Conservation (phyloP, 2,329 filamentous ascomycete genomes). For the Exutisphaerella laricina region DNA sequence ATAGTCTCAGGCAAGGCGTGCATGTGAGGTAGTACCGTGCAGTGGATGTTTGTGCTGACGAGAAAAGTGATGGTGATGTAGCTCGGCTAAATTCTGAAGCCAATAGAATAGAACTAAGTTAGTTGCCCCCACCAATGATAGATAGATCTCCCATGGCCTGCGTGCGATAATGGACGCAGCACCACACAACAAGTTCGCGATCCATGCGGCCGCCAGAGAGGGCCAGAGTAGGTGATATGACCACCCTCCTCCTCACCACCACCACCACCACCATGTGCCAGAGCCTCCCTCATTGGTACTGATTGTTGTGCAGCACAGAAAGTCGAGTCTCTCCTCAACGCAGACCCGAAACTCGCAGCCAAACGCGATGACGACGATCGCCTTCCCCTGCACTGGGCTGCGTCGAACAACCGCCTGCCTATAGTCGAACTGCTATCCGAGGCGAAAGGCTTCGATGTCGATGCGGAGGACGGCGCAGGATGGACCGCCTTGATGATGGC, state of each 20-base stretch:
- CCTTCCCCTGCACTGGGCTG: conserved; percentile 89
- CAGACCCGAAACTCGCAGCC: conserved; percentile 70
- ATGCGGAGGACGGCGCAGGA: conserved; percentile 72
- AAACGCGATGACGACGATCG: conserved; percentile 80
- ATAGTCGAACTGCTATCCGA: conserved; percentile 70
- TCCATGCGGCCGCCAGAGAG: conserved; percentile 82
- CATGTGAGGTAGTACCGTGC: too few species aligned
- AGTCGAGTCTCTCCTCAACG: conserved; percentile 69
- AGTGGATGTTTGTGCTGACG: too few species aligned
- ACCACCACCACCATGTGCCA: too few species aligned
- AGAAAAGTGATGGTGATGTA: too few species aligned
- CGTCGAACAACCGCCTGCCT: conserved; percentile 70
- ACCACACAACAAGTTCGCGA: conserved; percentile 61
- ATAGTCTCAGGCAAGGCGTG: too few species aligned
- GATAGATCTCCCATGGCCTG: too few species aligned
- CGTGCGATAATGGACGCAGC: too few species aligned
- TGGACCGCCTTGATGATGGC: conserved; percentile 86
- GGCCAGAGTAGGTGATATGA: conserved; percentile 60
- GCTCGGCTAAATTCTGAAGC: too few species aligned
- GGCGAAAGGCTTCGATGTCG: conserved; percentile 70
- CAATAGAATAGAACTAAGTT: too few species aligned
- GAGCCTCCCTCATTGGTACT: too few species aligned
- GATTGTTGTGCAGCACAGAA: conserved; percentile 53
- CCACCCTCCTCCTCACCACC: conserved; percentile 4
- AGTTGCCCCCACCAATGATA: too few species aligned